Percentiles rank a stretch among this genome's conserved stretches.
Evolutionary conservation across 1,139 yeast species (phyloP).

Genomic region (Hyphopichia wangnamkhiaoensis): DNA sequence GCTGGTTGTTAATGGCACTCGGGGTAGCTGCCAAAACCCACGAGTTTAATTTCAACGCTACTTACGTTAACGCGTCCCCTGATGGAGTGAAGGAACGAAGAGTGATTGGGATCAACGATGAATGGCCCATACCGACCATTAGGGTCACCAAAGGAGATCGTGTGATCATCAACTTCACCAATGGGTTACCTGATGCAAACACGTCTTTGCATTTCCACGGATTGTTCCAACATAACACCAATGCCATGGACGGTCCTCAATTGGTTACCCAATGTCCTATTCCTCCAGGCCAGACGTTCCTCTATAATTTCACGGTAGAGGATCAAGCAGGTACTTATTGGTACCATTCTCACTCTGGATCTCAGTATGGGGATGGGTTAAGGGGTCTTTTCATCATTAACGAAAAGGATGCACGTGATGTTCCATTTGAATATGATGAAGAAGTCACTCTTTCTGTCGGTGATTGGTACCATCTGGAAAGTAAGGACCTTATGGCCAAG

Average conservation of each 20-base stretch:
- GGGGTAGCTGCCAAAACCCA: conserved; percentile 54
- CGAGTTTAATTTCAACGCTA: conserved; percentile 69
- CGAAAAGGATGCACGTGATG: conserved; percentile 46
- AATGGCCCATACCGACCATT: conserved; percentile 84
- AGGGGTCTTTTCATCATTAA: conserved; percentile 76
- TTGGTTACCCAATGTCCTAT: conserved; percentile 87
- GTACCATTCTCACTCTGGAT: conserved; percentile 90
- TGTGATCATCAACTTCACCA: conserved; percentile 65
- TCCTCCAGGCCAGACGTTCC: conserved; percentile 66
- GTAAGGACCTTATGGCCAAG: conserved; percentile 49
- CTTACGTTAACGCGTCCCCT: conserved; percentile 71
- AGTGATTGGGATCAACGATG: conserved; percentile 77
- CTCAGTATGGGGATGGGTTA: conserved; percentile 91
- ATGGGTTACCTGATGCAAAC: conserved; percentile 64
- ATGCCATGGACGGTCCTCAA: conserved; percentile 87
- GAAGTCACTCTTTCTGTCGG: conserved; percentile 67
- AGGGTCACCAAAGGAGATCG: conserved; percentile 75
- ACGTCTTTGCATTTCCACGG: conserved; percentile 93
- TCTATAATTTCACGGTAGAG: conserved; percentile 77
- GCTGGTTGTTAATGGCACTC: conserved; percentile 1
- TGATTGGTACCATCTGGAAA: conserved; percentile 82
- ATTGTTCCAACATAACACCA: conserved; percentile 72
- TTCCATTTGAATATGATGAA: conserved; percentile 66
- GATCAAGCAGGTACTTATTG: conserved; percentile 88
- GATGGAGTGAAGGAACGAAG: conserved; percentile 70